Evolutionary conservation across 352 stramenopile species (phyloP).

Genomic region (Globisporangium cederbergense): DNA sequence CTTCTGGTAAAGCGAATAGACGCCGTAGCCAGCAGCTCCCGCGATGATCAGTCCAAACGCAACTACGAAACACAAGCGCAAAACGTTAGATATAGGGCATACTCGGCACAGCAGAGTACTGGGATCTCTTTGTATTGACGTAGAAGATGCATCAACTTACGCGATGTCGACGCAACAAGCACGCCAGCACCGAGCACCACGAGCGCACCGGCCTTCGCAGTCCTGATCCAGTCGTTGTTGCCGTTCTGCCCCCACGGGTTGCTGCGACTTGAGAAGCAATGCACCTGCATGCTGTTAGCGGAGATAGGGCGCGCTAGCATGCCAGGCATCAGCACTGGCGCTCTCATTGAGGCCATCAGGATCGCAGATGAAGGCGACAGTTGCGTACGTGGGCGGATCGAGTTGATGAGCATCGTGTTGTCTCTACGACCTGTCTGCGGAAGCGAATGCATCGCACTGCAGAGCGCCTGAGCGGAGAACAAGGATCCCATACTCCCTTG

Average conservation of each 20-base stretch:
- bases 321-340: background rate
- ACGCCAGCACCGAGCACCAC: slow-evolving; percentile 54
- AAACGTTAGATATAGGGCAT: background rate
- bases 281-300: slow-evolving; percentile 18
- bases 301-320: background rate
- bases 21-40: slow-evolving; percentile 59
- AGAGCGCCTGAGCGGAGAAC: background rate
- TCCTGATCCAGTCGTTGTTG: slow-evolving; percentile 45
- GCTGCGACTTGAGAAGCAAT: slow-evolving; percentile 29
- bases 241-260: slow-evolving; percentile 34
- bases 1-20: slow-evolving; percentile 69
- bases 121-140: background rate
- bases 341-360: slow-evolving; percentile 3
- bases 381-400: background rate
- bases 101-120: background rate
- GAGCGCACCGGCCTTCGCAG: slow-evolving; percentile 58
- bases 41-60: slow-evolving; percentile 69
- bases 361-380: slow-evolving; percentile 1
- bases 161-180: slow-evolving; percentile 56
- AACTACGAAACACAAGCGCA: slow-evolving; percentile 26
- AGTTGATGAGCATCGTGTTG: background rate
- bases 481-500: background rate
- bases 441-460: slow-evolving; percentile 1
- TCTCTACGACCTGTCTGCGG: background rate
- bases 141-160: slow-evolving; percentile 28